A percentile compares a stretch with the other conserved stretches of the same genome.
phyloP scores from a whole-genome alignment of 2,329 filamentous ascomycete species.

The Akanthomyces lecanii region DNA sequence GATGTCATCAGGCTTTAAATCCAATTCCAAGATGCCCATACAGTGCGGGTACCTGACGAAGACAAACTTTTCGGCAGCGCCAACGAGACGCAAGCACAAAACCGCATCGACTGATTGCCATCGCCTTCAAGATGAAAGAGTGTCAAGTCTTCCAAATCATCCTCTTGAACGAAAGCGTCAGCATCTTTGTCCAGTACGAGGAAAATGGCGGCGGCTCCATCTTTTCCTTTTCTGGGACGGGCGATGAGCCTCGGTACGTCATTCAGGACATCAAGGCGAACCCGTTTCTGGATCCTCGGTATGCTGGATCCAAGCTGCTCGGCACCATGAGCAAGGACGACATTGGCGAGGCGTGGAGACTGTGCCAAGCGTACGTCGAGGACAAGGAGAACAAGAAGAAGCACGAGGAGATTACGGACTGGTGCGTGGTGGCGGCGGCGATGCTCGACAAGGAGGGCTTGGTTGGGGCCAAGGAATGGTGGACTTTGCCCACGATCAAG shows the following conservation, averaged over 20 bases:
- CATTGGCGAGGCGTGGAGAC: background rate
- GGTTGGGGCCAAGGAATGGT: background rate
- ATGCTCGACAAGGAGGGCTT: background rate
- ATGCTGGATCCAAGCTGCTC: background rate
- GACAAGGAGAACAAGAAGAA: background rate
- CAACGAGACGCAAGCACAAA: no score
- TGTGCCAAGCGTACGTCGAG: constrained; percentile 1
- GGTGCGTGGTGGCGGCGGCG: background rate
- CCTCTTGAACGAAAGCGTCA: background rate
- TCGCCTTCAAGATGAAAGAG: background rate
- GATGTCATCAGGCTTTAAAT: no score
- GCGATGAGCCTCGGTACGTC: background rate
- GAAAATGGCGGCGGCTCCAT: background rate
- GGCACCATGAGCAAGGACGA: background rate
- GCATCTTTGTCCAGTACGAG: constrained; percentile 8
- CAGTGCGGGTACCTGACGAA: background rate
- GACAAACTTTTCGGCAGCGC: background rate
- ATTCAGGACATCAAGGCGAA: background rate
- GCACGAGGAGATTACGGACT: background rate
- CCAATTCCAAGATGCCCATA: background rate
- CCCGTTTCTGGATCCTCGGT: background rate
- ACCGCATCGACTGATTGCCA: background rate
- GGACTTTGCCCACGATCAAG: background rate
- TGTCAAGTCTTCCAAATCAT: constrained; percentile 4
- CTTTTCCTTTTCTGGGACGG: background rate